Percentiles rank a stretch among this genome's conserved stretches.
These are phyloP conservation scores for Taphrina populina DNA, from an alignment of 1,139 yeast genomes.

Conservation along the genomic window DNA sequence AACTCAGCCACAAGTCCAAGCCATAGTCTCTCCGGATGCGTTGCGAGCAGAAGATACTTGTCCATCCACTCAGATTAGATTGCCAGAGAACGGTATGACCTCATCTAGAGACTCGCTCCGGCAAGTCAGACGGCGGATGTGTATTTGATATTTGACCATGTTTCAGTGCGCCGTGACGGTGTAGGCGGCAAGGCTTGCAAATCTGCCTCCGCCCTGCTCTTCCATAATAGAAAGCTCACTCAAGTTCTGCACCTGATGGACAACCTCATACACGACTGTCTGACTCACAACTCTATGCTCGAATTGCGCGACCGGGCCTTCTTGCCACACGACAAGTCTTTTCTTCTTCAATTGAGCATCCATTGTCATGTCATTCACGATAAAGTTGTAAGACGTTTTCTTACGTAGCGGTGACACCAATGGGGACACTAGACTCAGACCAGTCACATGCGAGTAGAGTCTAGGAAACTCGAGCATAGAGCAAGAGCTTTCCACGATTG, in stretches of 20 bases:
- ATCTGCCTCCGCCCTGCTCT: background rate
- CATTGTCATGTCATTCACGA: conserved; percentile 3
- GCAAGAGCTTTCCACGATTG: background rate
- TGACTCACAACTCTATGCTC: background rate
- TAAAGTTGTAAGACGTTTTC: background rate
- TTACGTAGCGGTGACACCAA: background rate
- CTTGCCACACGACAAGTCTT: background rate
- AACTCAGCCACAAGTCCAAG: no score
- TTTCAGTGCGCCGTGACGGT: no score
- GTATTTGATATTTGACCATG: no score
- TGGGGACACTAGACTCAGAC: background rate
- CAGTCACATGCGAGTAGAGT: background rate
- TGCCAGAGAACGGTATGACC: no score
- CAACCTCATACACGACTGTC: background rate
- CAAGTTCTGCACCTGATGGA: background rate
- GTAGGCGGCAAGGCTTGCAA: no score
- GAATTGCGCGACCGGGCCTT: background rate
- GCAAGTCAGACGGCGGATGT: no score
- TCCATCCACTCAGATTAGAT: no score
- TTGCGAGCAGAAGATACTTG: no score
- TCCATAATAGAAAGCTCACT: background rate
- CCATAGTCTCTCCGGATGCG: no score
- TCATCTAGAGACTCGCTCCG: no score
- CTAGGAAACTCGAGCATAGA: background rate
- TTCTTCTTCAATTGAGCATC: background rate